Percentiles rank a stretch among this genome's conserved stretches.
phyloP scores from a whole-genome alignment of 164 flowering plant species.

The Platanus orientalis region DNA sequence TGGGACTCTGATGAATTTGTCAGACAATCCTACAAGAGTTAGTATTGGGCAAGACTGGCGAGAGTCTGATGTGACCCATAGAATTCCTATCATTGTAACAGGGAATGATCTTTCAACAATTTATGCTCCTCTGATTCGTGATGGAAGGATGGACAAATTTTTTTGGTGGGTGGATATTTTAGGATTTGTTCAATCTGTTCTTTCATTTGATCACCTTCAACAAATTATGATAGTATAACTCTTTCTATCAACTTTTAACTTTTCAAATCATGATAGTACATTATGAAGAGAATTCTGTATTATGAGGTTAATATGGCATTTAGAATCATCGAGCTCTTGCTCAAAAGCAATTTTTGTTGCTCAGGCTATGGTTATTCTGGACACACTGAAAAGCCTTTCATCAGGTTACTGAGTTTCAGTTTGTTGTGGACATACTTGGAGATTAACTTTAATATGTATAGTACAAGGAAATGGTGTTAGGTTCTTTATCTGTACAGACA shows the following conservation, averaged over 20 bases:
- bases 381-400: no score
- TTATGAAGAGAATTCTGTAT: not conserved
- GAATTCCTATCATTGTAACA: slow-evolving; percentile 82
- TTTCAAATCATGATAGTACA: not conserved
- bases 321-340: not conserved
- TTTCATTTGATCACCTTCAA: slow-evolving; percentile 1
- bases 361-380: no score
- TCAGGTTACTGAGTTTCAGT: no score
- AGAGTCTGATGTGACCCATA: slow-evolving; percentile 66
- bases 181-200: not conserved
- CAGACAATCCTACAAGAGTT: slow-evolving; percentile 94
- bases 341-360: not conserved
- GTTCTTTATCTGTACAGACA: no score
- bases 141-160: slow-evolving; percentile 97
- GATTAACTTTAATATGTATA: no score
- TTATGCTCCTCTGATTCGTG: slow-evolving; percentile 95
- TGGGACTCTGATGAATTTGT: slow-evolving; percentile 89
- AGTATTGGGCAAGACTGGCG: slow-evolving; percentile 94
- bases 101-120: slow-evolving; percentile 91
- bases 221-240: no score
- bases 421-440: no score
- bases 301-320: not conserved
- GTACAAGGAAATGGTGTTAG: no score
- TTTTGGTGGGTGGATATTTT: slow-evolving; percentile 55
- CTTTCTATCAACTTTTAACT: not conserved